Conservation (phyloP, 768 basidiomycete genomes). For the Sarcodon sp. region DNA sequence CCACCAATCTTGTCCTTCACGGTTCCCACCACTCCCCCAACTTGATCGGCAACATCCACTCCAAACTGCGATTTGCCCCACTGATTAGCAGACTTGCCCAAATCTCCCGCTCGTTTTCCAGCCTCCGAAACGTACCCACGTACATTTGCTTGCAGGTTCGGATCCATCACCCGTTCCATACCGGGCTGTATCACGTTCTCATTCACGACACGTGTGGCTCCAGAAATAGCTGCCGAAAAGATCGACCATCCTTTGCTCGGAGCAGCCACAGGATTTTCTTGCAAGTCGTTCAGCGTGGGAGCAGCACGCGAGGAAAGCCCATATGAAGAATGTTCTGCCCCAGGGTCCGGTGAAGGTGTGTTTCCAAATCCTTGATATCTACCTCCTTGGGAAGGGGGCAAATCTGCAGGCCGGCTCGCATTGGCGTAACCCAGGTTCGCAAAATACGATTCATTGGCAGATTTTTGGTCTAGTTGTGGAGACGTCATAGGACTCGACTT, state of each 20-base stretch:
- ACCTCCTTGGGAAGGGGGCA: slow-evolving; percentile 91
- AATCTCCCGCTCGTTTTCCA: slow-evolving; percentile 46
- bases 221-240: slow-evolving; percentile 76
- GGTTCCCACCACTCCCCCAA: slow-evolving; percentile 54
- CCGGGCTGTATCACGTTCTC: slow-evolving; percentile 89
- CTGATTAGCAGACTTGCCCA: slow-evolving; percentile 55
- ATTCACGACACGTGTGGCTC: slow-evolving; percentile 66
- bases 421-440: slow-evolving; percentile 76
- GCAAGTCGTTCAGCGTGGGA: slow-evolving; percentile 70
- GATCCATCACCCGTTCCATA: slow-evolving; percentile 70
- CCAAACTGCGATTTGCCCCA: slow-evolving; percentile 72
- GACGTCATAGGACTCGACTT: slow-evolving; percentile 17
- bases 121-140: slow-evolving; percentile 62
- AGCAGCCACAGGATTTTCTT: slow-evolving; percentile 77
- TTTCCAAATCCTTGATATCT: slow-evolving; percentile 89
- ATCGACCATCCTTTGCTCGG: slow-evolving; percentile 93
- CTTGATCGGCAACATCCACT: slow-evolving; percentile 72
- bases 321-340: slow-evolving; percentile 50
- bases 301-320: slow-evolving; percentile 68
- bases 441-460: slow-evolving; percentile 83
- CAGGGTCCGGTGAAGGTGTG: slow-evolving; percentile 50
- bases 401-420: slow-evolving; percentile 56
- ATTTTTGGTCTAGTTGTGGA: slow-evolving; percentile 43
- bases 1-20: slow-evolving; percentile 46
- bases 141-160: slow-evolving; percentile 63